Evolutionary conservation across 2,329 filamentous ascomycete genomes (phyloP).

Genomic region (Ceratocystis smalleyi): DNA sequence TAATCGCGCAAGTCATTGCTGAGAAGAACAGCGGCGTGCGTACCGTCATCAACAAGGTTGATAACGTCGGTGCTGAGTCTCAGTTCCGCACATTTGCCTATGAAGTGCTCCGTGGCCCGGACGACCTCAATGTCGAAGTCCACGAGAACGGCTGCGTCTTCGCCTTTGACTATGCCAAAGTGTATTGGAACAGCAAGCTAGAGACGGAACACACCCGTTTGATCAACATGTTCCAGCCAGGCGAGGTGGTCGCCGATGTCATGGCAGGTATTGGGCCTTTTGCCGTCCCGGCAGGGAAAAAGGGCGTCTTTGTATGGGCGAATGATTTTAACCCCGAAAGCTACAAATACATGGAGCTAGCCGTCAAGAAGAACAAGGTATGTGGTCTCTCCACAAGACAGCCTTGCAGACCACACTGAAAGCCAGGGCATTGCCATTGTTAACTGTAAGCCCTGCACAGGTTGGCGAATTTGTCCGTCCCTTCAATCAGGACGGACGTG

Average conservation of each 20-base stretch:
- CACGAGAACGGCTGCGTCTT: slow-evolving; percentile 76
- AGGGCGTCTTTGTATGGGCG: slow-evolving; percentile 81
- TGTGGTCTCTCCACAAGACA: slow-evolving; percentile 13
- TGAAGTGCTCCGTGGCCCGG: slow-evolving; percentile 69
- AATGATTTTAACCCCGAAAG: slow-evolving; percentile 95
- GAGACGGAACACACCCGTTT: slow-evolving; percentile 78
- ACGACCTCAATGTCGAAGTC: slow-evolving; percentile 71
- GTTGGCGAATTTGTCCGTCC: slow-evolving; percentile 55
- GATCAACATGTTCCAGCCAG: slow-evolving; percentile 58
- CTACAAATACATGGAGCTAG: slow-evolving; percentile 53
- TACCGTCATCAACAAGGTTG: slow-evolving; percentile 92
- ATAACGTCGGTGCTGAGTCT: slow-evolving; percentile 71
- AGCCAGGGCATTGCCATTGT: neutral
- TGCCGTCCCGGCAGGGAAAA: slow-evolving; percentile 78
- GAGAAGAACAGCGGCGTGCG: slow-evolving; percentile 74
- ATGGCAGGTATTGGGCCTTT: slow-evolving; percentile 98
- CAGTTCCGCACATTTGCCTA: slow-evolving; percentile 86
- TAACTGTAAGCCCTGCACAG: slow-evolving; percentile 23
- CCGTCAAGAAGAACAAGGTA: slow-evolving; percentile 67
- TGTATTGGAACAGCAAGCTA: slow-evolving; percentile 94
- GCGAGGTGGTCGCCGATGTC: slow-evolving; percentile 84
- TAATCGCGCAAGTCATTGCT: slow-evolving; percentile 71
- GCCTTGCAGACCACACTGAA: slow-evolving; percentile 13
- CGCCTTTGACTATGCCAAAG: slow-evolving; percentile 83
- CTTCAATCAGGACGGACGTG: slow-evolving; percentile 67